These are phyloP conservation scores for Dothideomycetes sp. DNA, from an alignment of 2,329 filamentous ascomycete genomes.

Conservation along the genomic window DNA sequence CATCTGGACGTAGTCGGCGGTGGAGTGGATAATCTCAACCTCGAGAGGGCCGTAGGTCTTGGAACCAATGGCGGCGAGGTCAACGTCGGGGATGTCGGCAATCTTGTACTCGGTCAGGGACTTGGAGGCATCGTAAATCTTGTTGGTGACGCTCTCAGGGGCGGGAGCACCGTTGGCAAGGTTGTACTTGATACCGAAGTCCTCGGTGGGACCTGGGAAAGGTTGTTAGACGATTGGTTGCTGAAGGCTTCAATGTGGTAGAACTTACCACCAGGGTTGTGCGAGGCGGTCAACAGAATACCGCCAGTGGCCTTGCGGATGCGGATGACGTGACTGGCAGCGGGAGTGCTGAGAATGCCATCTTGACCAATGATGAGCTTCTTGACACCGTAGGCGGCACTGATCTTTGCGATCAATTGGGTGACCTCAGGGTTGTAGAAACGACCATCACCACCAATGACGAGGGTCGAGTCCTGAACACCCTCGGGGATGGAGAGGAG, in stretches of 20 bases:
- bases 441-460: constrained; percentile 94
- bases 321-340: constrained; percentile 90
- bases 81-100: constrained; percentile 74
- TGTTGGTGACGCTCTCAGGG: constrained; percentile 93
- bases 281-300: constrained; percentile 91
- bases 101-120: constrained; percentile 86
- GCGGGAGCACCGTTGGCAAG: constrained; percentile 90
- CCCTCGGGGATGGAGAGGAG: constrained; percentile 95
- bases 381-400: constrained; percentile 95
- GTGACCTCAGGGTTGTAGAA: constrained; percentile 97
- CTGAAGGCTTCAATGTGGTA: background rate
- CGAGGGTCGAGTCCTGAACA: constrained; percentile 75
- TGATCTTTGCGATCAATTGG: constrained; percentile 94
- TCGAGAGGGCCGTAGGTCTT: constrained; percentile 78
- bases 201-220: constrained; percentile 67
- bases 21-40: constrained; percentile 92
- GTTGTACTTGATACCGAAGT: constrained; percentile 99
- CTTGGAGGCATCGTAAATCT: constrained; percentile 91
- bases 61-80: constrained; percentile 73
- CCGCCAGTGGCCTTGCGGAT: constrained; percentile 92
- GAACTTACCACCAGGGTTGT: constrained; percentile 86
- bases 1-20: constrained; percentile 84
- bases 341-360: constrained; percentile 92
- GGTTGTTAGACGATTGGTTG: background rate
- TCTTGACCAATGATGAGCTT: constrained; percentile 94